These are phyloP conservation scores for Leptographium wingfieldii DNA, from an alignment of 2,329 filamentous ascomycete genomes.

Conservation along the genomic window DNA sequence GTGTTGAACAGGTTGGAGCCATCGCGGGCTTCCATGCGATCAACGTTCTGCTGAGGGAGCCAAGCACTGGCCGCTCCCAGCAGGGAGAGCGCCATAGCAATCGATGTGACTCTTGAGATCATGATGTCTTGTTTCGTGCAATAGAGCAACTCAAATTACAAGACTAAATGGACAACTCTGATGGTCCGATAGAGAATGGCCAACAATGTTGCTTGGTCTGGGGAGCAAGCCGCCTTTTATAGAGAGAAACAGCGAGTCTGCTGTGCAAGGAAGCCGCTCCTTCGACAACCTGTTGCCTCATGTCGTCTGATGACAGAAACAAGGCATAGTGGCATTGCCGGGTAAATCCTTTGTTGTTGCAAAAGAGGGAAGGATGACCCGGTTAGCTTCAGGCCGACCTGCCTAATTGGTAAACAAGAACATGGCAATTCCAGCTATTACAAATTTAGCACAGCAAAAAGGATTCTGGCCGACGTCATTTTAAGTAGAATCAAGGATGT, in stretches of 20 bases:
- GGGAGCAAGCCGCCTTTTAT: background rate
- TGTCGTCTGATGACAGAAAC: background rate
- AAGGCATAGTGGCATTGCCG: background rate
- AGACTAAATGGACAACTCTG: background rate
- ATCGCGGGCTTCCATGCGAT: conserved; percentile 9
- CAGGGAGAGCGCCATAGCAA: background rate
- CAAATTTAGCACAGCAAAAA: background rate
- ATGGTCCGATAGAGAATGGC: background rate
- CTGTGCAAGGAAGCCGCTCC: background rate
- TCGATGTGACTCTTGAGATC: background rate
- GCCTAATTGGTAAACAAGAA: background rate
- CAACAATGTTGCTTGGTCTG: background rate
- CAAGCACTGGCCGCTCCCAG: conserved; percentile 4
- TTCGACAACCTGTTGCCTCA: background rate
- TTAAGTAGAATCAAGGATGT: background rate
- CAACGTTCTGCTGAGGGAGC: conserved; percentile 7
- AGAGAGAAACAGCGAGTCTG: too few relatives aligned
- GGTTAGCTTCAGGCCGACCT: background rate
- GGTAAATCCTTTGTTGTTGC: background rate
- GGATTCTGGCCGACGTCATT: background rate
- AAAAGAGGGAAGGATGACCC: background rate
- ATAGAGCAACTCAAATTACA: background rate
- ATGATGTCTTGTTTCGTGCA: background rate
- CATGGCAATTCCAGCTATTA: background rate
- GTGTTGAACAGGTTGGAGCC: conserved; percentile 10